Evolutionary conservation across 2,329 filamentous ascomycete species (phyloP).

Genomic region (Alternaria atra): DNA sequence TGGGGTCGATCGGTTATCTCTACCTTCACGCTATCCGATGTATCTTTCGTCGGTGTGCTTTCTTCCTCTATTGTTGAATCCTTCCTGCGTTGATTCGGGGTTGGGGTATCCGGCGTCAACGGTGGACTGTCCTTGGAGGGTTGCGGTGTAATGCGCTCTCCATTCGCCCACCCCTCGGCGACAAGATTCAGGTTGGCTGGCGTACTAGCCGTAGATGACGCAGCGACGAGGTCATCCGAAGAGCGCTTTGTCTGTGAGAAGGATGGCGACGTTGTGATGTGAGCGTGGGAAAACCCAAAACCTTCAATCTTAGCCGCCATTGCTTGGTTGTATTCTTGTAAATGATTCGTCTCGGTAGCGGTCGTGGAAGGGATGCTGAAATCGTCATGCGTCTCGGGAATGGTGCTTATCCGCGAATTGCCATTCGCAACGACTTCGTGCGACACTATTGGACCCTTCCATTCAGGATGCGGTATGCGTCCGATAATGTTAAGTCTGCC

Average conservation of each 20-base stretch:
- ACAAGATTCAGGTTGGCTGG: conserved; percentile 30
- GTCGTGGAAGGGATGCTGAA: conserved; percentile 43
- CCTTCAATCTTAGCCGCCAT: conserved; percentile 36
- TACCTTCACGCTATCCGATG: background rate
- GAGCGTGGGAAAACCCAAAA: conserved; percentile 30
- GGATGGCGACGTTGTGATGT: conserved; percentile 25
- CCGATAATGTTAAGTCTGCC: conserved; percentile 42
- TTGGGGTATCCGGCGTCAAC: conserved; percentile 30
- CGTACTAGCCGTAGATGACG: conserved; percentile 35
- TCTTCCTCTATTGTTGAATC: conserved; percentile 15
- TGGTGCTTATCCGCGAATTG: conserved; percentile 18
- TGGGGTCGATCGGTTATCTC: background rate
- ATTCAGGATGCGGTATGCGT: conserved; percentile 40
- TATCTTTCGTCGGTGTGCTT: conserved; percentile 16
- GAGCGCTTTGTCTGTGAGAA: conserved; percentile 48
- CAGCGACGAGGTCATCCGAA: conserved; percentile 46
- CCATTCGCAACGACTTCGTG: conserved; percentile 24
- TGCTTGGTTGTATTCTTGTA: conserved; percentile 15
- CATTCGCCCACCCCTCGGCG: conserved; percentile 25
- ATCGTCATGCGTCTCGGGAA: conserved; percentile 35
- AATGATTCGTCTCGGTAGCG: conserved; percentile 30
- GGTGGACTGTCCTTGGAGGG: conserved; percentile 22
- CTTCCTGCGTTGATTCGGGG: conserved; percentile 30
- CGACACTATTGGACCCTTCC: conserved; percentile 31
- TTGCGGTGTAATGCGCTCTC: conserved; percentile 23